A percentile compares a stretch with the other conserved stretches of the same genome.
phyloP scores from a whole-genome alignment of 331 rosid species.

The Malus hybrid region DNA sequence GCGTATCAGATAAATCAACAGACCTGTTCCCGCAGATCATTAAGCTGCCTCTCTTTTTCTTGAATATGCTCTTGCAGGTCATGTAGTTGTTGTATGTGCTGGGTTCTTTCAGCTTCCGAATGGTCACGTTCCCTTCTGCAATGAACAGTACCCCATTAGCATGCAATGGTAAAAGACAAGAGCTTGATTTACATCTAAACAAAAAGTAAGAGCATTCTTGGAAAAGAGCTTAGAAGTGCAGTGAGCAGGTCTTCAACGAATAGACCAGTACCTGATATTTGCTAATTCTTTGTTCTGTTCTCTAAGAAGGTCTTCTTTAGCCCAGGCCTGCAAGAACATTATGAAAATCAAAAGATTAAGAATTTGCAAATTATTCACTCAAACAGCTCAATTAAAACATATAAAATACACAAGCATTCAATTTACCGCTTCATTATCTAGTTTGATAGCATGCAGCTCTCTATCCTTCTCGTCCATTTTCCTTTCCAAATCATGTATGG shows the following conservation, averaged over 20 bases:
- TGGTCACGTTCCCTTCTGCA: slow-evolving; percentile 95
- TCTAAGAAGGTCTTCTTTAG: slow-evolving; percentile 81
- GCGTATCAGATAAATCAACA: slow-evolving; percentile 4
- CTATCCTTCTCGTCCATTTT: slow-evolving; percentile 84
- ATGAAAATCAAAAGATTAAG: not conserved
- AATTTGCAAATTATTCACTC: not conserved
- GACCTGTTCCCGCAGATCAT: slow-evolving; percentile 95
- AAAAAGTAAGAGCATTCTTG: not conserved
- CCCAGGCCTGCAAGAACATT: slow-evolving; percentile 71
- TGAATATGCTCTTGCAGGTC: slow-evolving; percentile 90
- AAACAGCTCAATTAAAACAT: not conserved
- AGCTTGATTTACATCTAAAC: no score
- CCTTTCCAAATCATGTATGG: slow-evolving; percentile 69
- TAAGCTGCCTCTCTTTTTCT: slow-evolving; percentile 88
- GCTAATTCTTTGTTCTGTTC: slow-evolving; percentile 88
- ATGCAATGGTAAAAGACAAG: not conserved
- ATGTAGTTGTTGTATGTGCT: slow-evolving; percentile 74
- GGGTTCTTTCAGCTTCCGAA: slow-evolving; percentile 93
- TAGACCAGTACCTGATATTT: slow-evolving; percentile 52
- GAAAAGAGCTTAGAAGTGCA: not conserved
- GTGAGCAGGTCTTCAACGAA: not conserved
- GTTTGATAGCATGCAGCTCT: slow-evolving; percentile 71
- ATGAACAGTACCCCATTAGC: not conserved
- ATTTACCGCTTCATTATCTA: slow-evolving; percentile 91
- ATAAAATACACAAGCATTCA: slow-evolving; percentile 4